Evolutionary conservation across 1,284 basidiomycete genomes (phyloP).

Genomic region (Leccinum laetum): DNA sequence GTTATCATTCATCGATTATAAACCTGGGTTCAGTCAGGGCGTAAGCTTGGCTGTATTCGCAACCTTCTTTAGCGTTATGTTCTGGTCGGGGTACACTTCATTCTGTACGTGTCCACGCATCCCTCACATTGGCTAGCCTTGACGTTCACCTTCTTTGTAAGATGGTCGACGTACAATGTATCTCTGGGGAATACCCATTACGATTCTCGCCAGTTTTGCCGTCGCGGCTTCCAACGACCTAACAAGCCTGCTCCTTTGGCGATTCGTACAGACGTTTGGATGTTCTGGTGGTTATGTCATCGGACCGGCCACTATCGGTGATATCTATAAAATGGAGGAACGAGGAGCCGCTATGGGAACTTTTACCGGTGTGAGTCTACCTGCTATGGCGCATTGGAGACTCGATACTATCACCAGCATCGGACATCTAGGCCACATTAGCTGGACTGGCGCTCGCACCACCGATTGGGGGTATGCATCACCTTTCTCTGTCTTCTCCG

Average conservation of each 20-base stretch:
- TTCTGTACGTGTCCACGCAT: conserved; percentile 25
- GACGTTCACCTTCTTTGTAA: conserved; percentile 15
- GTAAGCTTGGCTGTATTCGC: conserved; percentile 29
- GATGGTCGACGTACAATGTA: conserved; percentile 46
- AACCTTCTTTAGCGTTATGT: conserved; percentile 23
- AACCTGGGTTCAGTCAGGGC: conserved; percentile 21
- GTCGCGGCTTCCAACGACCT: conserved; percentile 38
- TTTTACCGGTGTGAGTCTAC: conserved; percentile 40
- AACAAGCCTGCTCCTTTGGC: conserved; percentile 41
- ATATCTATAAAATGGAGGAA: conserved; percentile 46
- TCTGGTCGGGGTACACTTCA: conserved; percentile 27
- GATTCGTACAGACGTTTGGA: conserved; percentile 50
- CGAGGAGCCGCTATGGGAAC: conserved; percentile 49
- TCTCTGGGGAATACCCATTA: conserved; percentile 45
- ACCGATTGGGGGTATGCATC: conserved; percentile 39
- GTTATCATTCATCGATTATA: background rate
- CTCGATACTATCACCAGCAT: background rate
- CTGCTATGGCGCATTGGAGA: background rate
- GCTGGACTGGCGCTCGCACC: conserved; percentile 48
- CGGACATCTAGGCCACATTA: conserved; percentile 37
- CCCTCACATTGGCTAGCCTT: background rate
- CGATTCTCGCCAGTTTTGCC: conserved; percentile 43
- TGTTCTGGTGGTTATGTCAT: conserved; percentile 39
- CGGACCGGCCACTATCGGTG: conserved; percentile 50
- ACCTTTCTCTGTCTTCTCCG: background rate